These are phyloP conservation scores for Schizosaccharomyces pombe DNA, from an alignment of 805 yeast genomes.

Conservation along the genomic window DNA sequence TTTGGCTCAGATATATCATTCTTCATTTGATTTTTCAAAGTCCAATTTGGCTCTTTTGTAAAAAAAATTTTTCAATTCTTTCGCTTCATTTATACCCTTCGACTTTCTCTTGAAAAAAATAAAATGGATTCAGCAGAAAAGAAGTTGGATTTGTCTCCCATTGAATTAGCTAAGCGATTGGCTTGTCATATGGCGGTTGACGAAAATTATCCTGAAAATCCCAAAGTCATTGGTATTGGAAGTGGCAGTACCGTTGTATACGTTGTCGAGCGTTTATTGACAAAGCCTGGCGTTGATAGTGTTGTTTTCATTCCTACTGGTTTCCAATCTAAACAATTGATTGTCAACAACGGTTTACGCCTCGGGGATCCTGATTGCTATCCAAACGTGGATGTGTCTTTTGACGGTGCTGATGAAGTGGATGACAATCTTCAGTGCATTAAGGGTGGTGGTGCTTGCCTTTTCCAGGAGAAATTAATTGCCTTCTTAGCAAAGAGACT, in stretches of 20 bases:
- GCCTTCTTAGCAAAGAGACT: slow-evolving; percentile 58
- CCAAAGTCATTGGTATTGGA: slow-evolving; percentile 74
- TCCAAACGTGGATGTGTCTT: slow-evolving; percentile 69
- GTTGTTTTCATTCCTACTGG: slow-evolving; percentile 87
- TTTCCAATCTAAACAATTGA: slow-evolving; percentile 74
- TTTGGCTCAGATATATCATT: too few species aligned
- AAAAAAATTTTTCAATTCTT: too few species aligned
- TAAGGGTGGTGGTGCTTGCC: slow-evolving; percentile 97
- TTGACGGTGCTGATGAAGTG: slow-evolving; percentile 97
- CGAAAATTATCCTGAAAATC: slow-evolving; percentile 45
- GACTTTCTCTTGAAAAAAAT: neutral
- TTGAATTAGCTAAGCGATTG: slow-evolving; percentile 66
- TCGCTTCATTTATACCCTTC: neutral
- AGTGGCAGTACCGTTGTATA: slow-evolving; percentile 95
- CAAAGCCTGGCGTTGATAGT: slow-evolving; percentile 21
- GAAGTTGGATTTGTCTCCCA: slow-evolving; percentile 8
- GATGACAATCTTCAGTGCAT: slow-evolving; percentile 61
- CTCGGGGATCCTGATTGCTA: slow-evolving; percentile 55
- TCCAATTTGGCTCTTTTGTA: too few species aligned
- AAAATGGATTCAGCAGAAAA: neutral
- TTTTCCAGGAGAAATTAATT: slow-evolving; percentile 86
- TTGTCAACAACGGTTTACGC: slow-evolving; percentile 52
- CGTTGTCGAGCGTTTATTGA: slow-evolving; percentile 83
- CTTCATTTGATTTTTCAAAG: too few species aligned
- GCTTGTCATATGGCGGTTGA: slow-evolving; percentile 90